Percentiles rank a stretch among this genome's conserved stretches.
These are phyloP conservation scores for Hypoxylon perforatum DNA, from an alignment of 495 filamentous ascomycete genomes.

Conservation along the genomic window DNA sequence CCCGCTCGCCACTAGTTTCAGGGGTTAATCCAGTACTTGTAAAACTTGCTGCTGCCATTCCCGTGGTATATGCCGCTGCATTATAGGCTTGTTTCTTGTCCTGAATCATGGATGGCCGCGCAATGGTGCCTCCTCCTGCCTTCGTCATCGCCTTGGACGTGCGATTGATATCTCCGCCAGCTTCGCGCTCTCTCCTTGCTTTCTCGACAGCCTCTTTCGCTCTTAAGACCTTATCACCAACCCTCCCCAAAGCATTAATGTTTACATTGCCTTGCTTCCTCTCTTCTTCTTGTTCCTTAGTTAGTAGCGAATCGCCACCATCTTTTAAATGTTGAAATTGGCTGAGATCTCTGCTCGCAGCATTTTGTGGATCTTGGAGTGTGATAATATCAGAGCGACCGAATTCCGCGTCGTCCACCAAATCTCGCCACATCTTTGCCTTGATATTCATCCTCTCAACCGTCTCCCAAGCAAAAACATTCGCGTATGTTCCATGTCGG, in stretches of 20 bases:
- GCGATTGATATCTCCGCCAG: constrained; percentile 62
- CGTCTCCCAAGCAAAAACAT: constrained; percentile 97
- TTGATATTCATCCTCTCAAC: constrained; percentile 96
- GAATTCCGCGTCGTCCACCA: constrained; percentile 90
- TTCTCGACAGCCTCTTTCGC: constrained; percentile 91
- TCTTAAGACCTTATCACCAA: constrained; percentile 86
- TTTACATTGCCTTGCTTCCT: constrained; percentile 76
- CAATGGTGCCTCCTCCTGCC: constrained; percentile 41
- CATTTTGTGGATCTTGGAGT: constrained; percentile 94
- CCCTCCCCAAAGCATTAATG: constrained; percentile 76
- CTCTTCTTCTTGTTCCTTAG: constrained; percentile 61
- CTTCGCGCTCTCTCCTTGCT: constrained; percentile 69
- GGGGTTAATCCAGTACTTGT: constrained; percentile 95
- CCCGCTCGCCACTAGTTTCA: constrained; percentile 85
- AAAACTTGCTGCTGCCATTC: constrained; percentile 90
- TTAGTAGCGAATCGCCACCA: constrained; percentile 74
- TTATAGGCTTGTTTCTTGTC: constrained; percentile 75
- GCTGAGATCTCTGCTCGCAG: constrained; percentile 83
- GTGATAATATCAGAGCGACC: constrained; percentile 93
- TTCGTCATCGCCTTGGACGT: constrained; percentile 58
- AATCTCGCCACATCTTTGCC: constrained; percentile 93
- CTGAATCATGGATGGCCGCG: constrained; percentile 53
- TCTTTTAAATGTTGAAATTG: constrained; percentile 92
- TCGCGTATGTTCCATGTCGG: constrained; percentile 78
- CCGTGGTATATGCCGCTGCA: constrained; percentile 89